Conservation (phyloP, 2,329 filamentous ascomycete species). For the Coniochaeta ligniaria region DNA sequence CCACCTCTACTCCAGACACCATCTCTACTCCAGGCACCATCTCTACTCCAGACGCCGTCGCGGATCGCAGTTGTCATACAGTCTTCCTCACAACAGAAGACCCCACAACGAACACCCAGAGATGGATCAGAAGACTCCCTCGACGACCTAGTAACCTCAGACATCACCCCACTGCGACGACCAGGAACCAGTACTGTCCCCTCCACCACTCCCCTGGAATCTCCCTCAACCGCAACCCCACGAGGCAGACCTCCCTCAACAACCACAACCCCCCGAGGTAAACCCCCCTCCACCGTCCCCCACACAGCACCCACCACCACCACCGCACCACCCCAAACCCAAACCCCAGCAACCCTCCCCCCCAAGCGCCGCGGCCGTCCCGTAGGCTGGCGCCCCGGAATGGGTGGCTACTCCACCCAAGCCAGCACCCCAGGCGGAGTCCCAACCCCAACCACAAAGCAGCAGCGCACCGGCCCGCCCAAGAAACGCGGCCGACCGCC, state of each 20-base stretch:
- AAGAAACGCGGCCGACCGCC: constrained; percentile 28
- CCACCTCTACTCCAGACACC: constrained; percentile 3
- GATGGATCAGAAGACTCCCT: not conserved
- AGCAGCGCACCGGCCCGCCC: constrained; percentile 32
- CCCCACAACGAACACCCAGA: not conserved
- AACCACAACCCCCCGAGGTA: not conserved
- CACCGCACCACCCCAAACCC: constrained; percentile 9
- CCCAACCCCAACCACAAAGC: constrained; percentile 8
- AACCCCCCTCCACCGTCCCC: not conserved
- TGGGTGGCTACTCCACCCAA: constrained; percentile 18
- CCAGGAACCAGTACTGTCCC: not conserved
- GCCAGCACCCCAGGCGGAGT: constrained; percentile 1
- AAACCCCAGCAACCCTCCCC: not conserved
- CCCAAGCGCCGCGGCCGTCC: constrained; percentile 33
- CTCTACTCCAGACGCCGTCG: constrained; percentile 3
- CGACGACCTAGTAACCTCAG: not conserved
- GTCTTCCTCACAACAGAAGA: not conserved
- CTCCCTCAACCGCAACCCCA: not conserved
- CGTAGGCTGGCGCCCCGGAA: constrained; percentile 35
- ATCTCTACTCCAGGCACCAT: constrained; percentile 1
- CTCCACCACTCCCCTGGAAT: not conserved
- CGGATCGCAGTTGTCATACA: constrained; percentile 8
- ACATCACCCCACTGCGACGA: not conserved
- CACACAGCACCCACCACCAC: constrained; percentile 5
- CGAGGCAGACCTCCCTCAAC: not conserved